Evolutionary conservation across 331 rosid genomes (phyloP), one percentile per base, ranked within the genome.

Genomic region (Malus hybrid): DNA sequence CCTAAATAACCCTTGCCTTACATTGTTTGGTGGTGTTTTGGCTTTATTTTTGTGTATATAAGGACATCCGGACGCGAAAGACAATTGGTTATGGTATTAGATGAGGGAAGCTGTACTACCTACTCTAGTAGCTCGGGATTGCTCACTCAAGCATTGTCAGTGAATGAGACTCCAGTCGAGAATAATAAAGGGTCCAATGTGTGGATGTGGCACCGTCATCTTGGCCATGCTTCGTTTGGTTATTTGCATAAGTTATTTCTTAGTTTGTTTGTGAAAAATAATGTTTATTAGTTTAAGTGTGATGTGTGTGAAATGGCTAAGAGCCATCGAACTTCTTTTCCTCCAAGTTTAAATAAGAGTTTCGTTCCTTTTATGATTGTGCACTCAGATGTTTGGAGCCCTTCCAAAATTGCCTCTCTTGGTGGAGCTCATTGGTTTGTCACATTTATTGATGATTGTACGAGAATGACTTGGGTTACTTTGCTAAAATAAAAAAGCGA

Each of bases 101-200:
- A 48, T 0, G 6, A 48, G n/a, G 55, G 55, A 50, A 50, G 18
- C 8, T 15, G 0, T 50, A 50, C 1, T 50, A 14, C 56, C 56
- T 15, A 15, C 6, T 50, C 56, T 0, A 50, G 56, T 50, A 15
- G 56, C n/a, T 50, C 0, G 0, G 1, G n/a, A 2, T 50, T 50
- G 7, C 56, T 50, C n/a, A 50, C 8, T 50, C 3, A 5, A 15
- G 56, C 56, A 15, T 0, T 50, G n/a, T 50, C n/a, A 50, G 3
- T 50, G 56, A 50, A 50, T 50, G n/a, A 0, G 8, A 50, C 8
- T 15, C 1, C 3, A 50, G 0, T 0, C 1, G 1, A 50, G 56
- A 50, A 16, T 50, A 15, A 15, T 15, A 15, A 50, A 50, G 8
- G 18, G 56, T 6, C 0, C 8, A 7, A 50, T 50, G 3, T 50